A percentile compares a stretch with the other conserved stretches of the same genome.
These are phyloP conservation scores for Basipetospora chlamydospora DNA, from an alignment of 2,329 filamentous ascomycete genomes.

Conservation along the genomic window DNA sequence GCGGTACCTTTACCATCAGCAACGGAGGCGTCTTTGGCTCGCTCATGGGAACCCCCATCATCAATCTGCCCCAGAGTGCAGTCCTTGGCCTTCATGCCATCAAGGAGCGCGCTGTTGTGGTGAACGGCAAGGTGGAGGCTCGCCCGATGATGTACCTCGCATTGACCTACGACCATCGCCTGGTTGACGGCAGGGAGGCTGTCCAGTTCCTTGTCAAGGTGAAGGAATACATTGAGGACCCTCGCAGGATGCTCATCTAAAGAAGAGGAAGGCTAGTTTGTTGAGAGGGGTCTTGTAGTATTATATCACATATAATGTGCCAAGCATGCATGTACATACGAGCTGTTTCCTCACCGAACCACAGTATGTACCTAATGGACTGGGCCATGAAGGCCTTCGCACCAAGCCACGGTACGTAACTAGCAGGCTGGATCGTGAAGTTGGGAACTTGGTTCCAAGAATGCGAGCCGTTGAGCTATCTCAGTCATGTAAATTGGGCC, in stretches of 20 bases:
- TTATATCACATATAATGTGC: no score
- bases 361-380: no score
- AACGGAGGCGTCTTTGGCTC: conserved; percentile 96
- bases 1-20: conserved; percentile 94
- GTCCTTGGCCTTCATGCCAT: conserved; percentile 91
- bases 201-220: conserved; percentile 94
- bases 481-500: no score
- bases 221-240: conserved; percentile 96
- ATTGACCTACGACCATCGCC: conserved; percentile 91
- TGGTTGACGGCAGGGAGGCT: conserved; percentile 87
- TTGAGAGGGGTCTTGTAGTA: no score
- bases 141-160: conserved; percentile 99
- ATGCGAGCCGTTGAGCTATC: no score
- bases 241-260: conserved; percentile 71
- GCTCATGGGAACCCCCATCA: conserved; percentile 94
- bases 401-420: no score
- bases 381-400: no score
- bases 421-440: no score
- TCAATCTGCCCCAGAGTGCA: conserved; percentile 88
- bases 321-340: no score
- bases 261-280: background rate
- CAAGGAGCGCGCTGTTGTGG: conserved; percentile 79
- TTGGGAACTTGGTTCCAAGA: no score
- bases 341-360: no score
- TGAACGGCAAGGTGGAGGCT: conserved; percentile 90